Evolutionary conservation across 345 rosid species (phyloP), one percentile per base, ranked within the genome.

Genomic region (Erucastrum elatum): DNA sequence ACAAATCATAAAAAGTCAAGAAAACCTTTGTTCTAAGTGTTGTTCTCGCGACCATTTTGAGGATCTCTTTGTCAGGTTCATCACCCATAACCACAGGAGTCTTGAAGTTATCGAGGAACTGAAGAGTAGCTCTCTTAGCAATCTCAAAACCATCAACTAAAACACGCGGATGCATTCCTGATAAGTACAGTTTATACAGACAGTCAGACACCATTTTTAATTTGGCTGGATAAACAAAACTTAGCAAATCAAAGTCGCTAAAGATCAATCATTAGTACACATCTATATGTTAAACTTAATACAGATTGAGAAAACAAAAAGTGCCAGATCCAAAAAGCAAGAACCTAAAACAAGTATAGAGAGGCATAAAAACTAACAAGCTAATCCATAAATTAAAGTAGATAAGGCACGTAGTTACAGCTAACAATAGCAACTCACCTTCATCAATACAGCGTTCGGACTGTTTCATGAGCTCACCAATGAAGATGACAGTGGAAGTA

Each of bases 141-240:
- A 91, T 88, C 83, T 96, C 98, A 53, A 96, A 90, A 37, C 99
- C 99, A 93, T 96, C 99, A 81, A 93, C 97, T 81, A 96, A 77
- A 77, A 96, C 99, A 71, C 98, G 97, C 10, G 99, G 99, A 86
- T 96, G 99, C 98, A 96, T 93, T 51, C 98, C 99, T 96, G 83
- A 72, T 29, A 10, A 77, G 34, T 5, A 31, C 34, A 31, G 5
- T 31, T 31, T 31, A 31, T 31, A 31, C 34, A 31, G 34, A 31
- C 30, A 29, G 34, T 31, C 9, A 6, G 41, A 37, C 41, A 37
- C 41, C 10, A 37, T 6, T 35, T 35, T 3, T 8, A 35, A 35
- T 35, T 35, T 35, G 41, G 41, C 41, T 8, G 41, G 1, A 35
- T 35, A 5, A 8, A 39, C 2, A 29, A 29, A 29, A 29, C 30